Evolutionary conservation across 768 basidiomycete genomes (phyloP), one percentile per base, ranked within the genome.

Genomic region (Obba rivulosa): DNA sequence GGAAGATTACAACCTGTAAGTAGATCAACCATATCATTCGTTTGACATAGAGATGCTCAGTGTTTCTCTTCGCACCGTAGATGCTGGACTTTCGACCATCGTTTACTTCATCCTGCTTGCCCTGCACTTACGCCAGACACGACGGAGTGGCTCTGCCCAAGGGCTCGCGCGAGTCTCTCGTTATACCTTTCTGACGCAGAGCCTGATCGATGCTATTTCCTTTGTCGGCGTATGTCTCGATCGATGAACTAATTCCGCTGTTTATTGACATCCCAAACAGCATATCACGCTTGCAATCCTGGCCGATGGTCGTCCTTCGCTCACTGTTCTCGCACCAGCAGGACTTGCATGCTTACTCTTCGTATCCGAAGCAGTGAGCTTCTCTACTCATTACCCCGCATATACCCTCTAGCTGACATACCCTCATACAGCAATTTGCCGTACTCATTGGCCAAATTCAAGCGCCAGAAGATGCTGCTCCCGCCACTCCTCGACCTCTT

Each of bases 261-360:
- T 23, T 46, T 28, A 41, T 13, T 34, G 7, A 31, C 28, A 10
- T 36, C 24, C 17, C 17, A 36, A 38, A 3, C 46, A 75, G 74
- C 90, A 94, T 57, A 81, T 93, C 46, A 93, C 91, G 0, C 85
- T 95, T 49, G 90, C 88, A 3, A 85, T 94, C 48, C 68, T 93
- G 34, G 82, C 87, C 2, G 87, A 93, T 52, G 91, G 91, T 37
- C 71, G 83, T 24, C 79, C 90, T 2, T 91, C 90, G 1, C 65
- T 95, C 20, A 83, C 90, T 1, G 73, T 93, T 21, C 74, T 93
- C 35, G 85, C 86, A 0, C 91, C 92, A 1, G 89, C 90, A 0
- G 94, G 92, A 58, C 59, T 94, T 21, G 84, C 88, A 10, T 86
- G 87, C 47, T 71, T 89, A 4, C 66, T 92, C 20, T 85, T 94